Evolutionary conservation across 202 grass and related monocot species (phyloP).

Genomic region (Digitaria exilis): DNA sequence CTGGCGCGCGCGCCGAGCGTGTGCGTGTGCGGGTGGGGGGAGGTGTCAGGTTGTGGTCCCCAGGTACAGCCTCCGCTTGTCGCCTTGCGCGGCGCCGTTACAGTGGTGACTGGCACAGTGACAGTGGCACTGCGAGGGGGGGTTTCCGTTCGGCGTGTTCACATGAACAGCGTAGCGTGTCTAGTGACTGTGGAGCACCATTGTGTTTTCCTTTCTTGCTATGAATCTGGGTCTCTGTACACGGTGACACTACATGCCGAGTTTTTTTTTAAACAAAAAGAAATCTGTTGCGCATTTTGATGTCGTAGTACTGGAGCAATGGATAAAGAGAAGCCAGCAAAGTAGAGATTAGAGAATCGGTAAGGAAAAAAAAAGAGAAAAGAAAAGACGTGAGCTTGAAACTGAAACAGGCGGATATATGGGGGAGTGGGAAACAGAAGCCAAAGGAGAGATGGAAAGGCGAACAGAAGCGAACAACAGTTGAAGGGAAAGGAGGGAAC

Average conservation of each 20-base stretch:
- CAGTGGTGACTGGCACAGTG: neutral
- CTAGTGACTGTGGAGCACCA: neutral
- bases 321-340: neutral
- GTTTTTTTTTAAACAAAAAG: neutral
- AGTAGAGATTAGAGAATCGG: neutral
- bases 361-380: neutral
- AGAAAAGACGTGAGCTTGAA: neutral
- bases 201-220: neutral
- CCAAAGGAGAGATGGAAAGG: slow-evolving; percentile 6
- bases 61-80: neutral
- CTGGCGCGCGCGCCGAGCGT: slow-evolving; percentile 20
- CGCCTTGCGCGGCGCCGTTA: slow-evolving; percentile 4
- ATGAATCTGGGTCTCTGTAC: no score
- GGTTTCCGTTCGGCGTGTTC: neutral
- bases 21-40: neutral
- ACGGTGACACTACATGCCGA: no score
- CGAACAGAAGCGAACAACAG: slow-evolving; percentile 24
- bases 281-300: neutral
- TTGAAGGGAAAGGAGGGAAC: slow-evolving; percentile 73
- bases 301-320: neutral
- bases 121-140: no score
- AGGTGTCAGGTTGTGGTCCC: neutral
- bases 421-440: neutral
- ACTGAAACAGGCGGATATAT: neutral
- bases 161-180: neutral